A percentile compares a stretch with the other conserved stretches of the same genome.
Evolutionary conservation across 176 grass and related monocot genomes (phyloP).

Genomic region (Carex kokanica): DNA sequence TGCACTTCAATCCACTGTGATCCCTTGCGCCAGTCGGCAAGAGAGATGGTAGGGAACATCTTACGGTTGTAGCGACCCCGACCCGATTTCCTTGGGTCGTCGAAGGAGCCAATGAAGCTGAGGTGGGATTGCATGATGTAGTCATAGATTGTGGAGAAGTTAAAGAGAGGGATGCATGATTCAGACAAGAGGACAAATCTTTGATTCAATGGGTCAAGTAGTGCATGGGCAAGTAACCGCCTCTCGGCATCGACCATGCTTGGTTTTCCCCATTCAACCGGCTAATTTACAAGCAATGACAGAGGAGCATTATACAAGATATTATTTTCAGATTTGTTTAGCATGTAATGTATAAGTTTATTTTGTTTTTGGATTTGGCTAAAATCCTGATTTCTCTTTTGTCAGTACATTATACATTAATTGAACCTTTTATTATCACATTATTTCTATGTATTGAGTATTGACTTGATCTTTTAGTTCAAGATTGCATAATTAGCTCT

Average conservation of each 20-base stretch:
- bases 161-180: slow-evolving; percentile 42
- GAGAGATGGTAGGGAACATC: slow-evolving; percentile 27
- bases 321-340: background rate
- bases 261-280: slow-evolving; percentile 26
- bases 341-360: background rate
- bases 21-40: slow-evolving; percentile 42
- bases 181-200: slow-evolving; percentile 39
- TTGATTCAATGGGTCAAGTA: slow-evolving; percentile 35
- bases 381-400: background rate
- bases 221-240: slow-evolving; percentile 38
- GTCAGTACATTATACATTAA: background rate
- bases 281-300: background rate
- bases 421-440: background rate
- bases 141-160: slow-evolving; percentile 25
- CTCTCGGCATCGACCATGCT: slow-evolving; percentile 44
- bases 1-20: slow-evolving; percentile 44
- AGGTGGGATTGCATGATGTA: slow-evolving; percentile 23
- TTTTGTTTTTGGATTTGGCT: background rate
- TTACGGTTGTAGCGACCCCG: slow-evolving; percentile 34
- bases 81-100: slow-evolving; percentile 24
- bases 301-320: background rate
- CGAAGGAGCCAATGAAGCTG: slow-evolving; percentile 41
- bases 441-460: background rate
- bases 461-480: background rate
- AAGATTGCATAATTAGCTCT: background rate